Conservation (phyloP, 805 yeast genomes). For the Cyberlindnera nakhonratchasimensis region DNA sequence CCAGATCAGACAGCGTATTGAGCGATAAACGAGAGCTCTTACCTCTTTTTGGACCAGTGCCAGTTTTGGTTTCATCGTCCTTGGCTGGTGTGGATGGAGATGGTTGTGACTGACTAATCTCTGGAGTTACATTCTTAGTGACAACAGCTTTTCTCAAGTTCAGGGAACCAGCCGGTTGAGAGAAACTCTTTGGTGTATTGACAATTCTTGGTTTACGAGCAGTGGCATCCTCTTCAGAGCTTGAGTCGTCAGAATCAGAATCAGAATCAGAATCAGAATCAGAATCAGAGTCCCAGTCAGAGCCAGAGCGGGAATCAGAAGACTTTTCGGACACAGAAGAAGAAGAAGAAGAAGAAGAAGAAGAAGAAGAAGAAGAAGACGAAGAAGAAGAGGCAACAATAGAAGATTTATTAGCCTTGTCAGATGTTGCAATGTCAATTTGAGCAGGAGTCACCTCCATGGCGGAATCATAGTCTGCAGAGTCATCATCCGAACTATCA, state of each 20-base stretch:
- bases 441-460: slow-evolving; percentile 13
- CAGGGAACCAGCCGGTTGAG: slow-evolving; percentile 13
- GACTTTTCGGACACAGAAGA: background rate
- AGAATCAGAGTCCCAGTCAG: slow-evolving; percentile 3
- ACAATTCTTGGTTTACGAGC: slow-evolving; percentile 42
- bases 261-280: slow-evolving; percentile 15
- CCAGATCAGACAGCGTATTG: slow-evolving; percentile 54
- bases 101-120: slow-evolving; percentile 17
- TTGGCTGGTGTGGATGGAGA: slow-evolving; percentile 15
- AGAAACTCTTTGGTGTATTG: slow-evolving; percentile 40
- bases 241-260: slow-evolving; percentile 41
- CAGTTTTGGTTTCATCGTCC: slow-evolving; percentile 5
- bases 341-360: background rate
- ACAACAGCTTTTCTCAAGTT: slow-evolving; percentile 18
- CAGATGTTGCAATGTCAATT: background rate
- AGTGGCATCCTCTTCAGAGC: slow-evolving; percentile 22
- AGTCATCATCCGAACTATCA: slow-evolving; percentile 2
- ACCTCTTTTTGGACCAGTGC: slow-evolving; percentile 23
- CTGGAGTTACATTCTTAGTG: slow-evolving; percentile 9
- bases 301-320: background rate
- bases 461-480: slow-evolving; percentile 2
- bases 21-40: slow-evolving; percentile 39
- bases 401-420: background rate
- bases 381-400: too few species aligned
- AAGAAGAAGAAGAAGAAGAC: background rate